These are phyloP conservation scores for Gentiana dahurica DNA, from an alignment of 257 asterid species.

Conservation along the genomic window DNA sequence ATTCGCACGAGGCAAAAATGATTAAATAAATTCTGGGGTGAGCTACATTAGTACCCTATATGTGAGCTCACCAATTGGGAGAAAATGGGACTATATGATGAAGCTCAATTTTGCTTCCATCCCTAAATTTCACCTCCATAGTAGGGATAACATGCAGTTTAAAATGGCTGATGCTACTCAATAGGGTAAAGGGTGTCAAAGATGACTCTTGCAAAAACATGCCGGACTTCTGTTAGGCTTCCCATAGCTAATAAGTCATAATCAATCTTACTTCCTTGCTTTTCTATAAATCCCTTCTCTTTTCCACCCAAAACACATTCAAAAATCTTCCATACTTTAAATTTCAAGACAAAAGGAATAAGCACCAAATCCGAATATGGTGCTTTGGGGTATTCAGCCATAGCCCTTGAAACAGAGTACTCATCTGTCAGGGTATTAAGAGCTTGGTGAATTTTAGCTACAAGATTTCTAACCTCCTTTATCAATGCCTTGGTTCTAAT, in stretches of 20 bases:
- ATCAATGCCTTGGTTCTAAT: slow-evolving; percentile 24
- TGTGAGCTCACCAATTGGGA: too few species aligned
- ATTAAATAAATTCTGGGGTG: too few species aligned
- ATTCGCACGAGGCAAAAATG: too few species aligned
- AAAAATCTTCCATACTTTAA: slow-evolving; percentile 54
- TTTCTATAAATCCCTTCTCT: slow-evolving; percentile 43
- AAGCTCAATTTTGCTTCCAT: too few species aligned
- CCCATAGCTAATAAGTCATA: slow-evolving; percentile 66
- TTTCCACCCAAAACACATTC: slow-evolving; percentile 49
- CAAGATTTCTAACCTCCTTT: slow-evolving; percentile 43
- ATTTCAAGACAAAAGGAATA: slow-evolving; percentile 39
- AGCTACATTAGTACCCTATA: too few species aligned
- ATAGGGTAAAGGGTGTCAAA: slow-evolving; percentile 78
- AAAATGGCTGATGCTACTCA: too few species aligned
- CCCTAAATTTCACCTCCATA: too few species aligned
- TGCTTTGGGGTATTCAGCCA: slow-evolving; percentile 80
- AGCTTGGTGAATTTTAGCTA: slow-evolving; percentile 45
- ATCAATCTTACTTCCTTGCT: slow-evolving; percentile 56
- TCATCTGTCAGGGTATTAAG: slow-evolving; percentile 53
- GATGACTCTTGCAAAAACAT: slow-evolving; percentile 78
- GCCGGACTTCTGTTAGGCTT: slow-evolving; percentile 66
- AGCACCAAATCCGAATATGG: slow-evolving; percentile 69
- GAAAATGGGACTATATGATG: too few species aligned
- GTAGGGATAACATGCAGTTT: too few species aligned
- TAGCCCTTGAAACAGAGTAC: slow-evolving; percentile 64